Evolutionary conservation across 2,329 filamentous ascomycete genomes (phyloP), one percentile per base, ranked within the genome.

Genomic region (Cladobotryum protrusum): DNA sequence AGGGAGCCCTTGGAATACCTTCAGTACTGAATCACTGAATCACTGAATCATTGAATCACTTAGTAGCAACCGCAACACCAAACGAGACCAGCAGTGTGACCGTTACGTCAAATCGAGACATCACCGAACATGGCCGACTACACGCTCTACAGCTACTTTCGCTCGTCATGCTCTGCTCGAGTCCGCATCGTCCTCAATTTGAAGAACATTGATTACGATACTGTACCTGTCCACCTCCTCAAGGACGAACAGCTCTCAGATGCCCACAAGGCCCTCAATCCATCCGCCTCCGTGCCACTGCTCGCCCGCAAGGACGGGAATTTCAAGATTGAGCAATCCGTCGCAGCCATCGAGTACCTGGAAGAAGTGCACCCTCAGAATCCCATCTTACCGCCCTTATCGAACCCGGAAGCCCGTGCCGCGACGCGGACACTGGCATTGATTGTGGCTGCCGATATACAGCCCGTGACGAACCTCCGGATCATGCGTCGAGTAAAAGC

Each of bases 101-200:
- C 46, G 49, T 32, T n/a, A 52, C 49, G 50, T 49, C 50, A 29
- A 35, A 45, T n/a, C 6, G 11, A 29, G 24, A 29, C 24, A 29
- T 29, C 24, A 29, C 6, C 24, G 11, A 29, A 29, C 24, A 29
- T 29, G 24, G 24, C 57, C 42, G 57, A 63, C 33, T 72, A 67
- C 58, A 69, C 64, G 1, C 73, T 85, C 9, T 75, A 84, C 67
- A 77, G 73, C 53, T 84, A 82, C 67, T 83, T 78, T 65, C 73
- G 78, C 54, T 85, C 81, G 43, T 83, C 79, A 14, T 85, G 80
- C 66, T 78, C 79, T 1, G 79, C 76, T 1, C 76, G 82, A 12
- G 67, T 85, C 5, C 79, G 79, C 42, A 83, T 84, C 52, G 78
- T 79, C 11, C 67, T 82, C 1, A 67, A 77, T 49, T 67, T 80